These are phyloP conservation scores for Lipomyces yamanashiensis DNA, from an alignment of 805 yeast genomes.

Conservation along the genomic window DNA sequence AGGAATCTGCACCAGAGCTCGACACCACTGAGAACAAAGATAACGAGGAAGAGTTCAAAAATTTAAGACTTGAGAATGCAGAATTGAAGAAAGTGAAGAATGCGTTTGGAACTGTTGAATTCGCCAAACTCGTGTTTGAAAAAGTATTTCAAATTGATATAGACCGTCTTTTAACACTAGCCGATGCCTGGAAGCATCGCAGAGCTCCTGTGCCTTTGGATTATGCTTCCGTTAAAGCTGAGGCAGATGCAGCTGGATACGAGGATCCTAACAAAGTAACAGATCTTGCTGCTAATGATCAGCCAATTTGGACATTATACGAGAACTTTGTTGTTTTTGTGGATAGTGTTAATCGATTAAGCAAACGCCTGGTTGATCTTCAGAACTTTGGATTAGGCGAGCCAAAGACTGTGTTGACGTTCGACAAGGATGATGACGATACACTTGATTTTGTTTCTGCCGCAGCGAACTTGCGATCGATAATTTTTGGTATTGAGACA, in stretches of 20 bases:
- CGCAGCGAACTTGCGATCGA: conserved; percentile 77
- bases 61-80: conserved; percentile 45
- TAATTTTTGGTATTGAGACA: conserved; percentile 67
- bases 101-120: conserved; percentile 45
- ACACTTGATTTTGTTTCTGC: conserved; percentile 87
- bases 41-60: conserved; percentile 52
- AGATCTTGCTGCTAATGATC: conserved; percentile 46
- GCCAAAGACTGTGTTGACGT: conserved; percentile 50
- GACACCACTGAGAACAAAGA: conserved; percentile 67
- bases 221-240: conserved; percentile 35
- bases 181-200: conserved; percentile 78
- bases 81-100: conserved; percentile 45
- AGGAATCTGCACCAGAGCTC: conserved; percentile 56
- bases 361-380: conserved; percentile 50
- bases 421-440: conserved; percentile 95
- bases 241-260: conserved; percentile 18
- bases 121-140: conserved; percentile 42
- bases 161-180: conserved; percentile 68
- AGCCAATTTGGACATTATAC: conserved; percentile 60
- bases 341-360: conserved; percentile 55
- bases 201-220: conserved; percentile 68
- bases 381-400: conserved; percentile 44
- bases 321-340: conserved; percentile 68
- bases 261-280: conserved; percentile 23
- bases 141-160: conserved; percentile 76